Evolutionary conservation across 1,284 basidiomycete species (phyloP).

Genomic region (Melampsora abietis-canadensis): DNA sequence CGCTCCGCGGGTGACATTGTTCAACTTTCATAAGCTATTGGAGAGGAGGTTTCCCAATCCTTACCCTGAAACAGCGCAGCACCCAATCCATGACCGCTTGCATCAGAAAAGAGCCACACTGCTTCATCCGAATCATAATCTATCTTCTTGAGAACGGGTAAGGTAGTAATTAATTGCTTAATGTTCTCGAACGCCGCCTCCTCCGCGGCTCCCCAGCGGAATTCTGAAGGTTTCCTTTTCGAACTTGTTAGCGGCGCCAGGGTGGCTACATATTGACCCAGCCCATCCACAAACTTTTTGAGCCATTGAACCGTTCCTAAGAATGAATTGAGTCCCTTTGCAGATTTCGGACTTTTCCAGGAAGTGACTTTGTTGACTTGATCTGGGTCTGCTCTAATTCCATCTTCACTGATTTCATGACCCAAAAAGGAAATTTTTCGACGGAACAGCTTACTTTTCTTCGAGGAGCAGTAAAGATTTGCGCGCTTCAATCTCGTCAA

Average conservation of each 20-base stretch:
- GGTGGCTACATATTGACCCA: background rate
- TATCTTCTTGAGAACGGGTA: background rate
- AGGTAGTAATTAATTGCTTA: slow-evolving; percentile 49
- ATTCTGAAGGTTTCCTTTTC: background rate
- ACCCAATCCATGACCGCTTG: slow-evolving; percentile 14
- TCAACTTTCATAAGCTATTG: background rate
- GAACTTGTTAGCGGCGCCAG: slow-evolving; percentile 6
- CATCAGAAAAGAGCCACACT: slow-evolving; percentile 3
- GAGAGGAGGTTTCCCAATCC: background rate
- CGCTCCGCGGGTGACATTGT: background rate
- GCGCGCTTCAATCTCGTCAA: background rate
- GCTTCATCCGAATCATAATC: slow-evolving; percentile 47
- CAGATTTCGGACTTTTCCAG: background rate
- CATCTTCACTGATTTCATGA: background rate
- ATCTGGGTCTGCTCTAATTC: background rate
- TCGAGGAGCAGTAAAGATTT: background rate
- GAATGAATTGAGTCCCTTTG: background rate
- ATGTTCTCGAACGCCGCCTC: slow-evolving; percentile 47
- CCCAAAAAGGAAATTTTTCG: background rate
- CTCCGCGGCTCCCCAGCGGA: background rate
- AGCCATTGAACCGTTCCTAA: slow-evolving; percentile 50
- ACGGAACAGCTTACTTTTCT: background rate
- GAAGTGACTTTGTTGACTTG: background rate
- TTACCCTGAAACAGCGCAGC: slow-evolving; percentile 15
- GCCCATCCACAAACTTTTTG: slow-evolving; percentile 55